Evolutionary conservation across 2,329 filamentous ascomycete genomes (phyloP), one percentile per base, ranked within the genome.

Genomic region (Paraphaeosphaeria sporulosa): DNA sequence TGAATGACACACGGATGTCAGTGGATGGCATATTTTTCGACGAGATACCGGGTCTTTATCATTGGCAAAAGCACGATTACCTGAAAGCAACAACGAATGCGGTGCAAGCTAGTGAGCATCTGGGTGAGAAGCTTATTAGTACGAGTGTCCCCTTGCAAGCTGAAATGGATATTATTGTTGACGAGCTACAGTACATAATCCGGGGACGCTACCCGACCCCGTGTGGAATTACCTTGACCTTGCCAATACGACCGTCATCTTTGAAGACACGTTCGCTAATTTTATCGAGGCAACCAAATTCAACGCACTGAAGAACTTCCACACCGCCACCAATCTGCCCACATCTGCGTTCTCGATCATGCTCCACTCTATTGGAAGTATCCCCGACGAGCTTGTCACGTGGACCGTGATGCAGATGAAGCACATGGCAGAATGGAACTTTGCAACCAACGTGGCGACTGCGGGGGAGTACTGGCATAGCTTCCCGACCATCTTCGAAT

Each of bases 1-100:
- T 67, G 61, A 71, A 70, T 25, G 74, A 77, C 60, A 64, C 69
- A 9, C 69, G 71, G 27, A 69, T 83, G 49, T 72, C 75, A n/a
- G 74, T 84, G 56, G 76, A 78, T 57, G 82, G 82, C 55, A 82
- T 84, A 64, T 84, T 84, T 69, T 58, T 48, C 23, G 57, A 53
- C 21, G 82, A 84, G 71, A 79, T 79, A 32, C 82, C 82, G 0
- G 57, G 63, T 0, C n/a, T 60, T 43, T 68, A 69, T 58, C 59
- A 71, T 36, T 68, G 64, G 63, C 43, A 64, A 43, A 58, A 61
- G 21, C 55, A 64, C 27, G 63, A 64, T 25, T 71, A 69, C 54
- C 32, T 71, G 47, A 58, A 60, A 32, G 27, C 12, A 7, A 64
- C 64, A 17, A 48, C 50, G 25, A 53, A 60, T 17, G 55, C 63